Percentiles rank a stretch among this genome's conserved stretches.
Conservation (phyloP, 805 yeast species). For the Ogataea kodamae region DNA sequence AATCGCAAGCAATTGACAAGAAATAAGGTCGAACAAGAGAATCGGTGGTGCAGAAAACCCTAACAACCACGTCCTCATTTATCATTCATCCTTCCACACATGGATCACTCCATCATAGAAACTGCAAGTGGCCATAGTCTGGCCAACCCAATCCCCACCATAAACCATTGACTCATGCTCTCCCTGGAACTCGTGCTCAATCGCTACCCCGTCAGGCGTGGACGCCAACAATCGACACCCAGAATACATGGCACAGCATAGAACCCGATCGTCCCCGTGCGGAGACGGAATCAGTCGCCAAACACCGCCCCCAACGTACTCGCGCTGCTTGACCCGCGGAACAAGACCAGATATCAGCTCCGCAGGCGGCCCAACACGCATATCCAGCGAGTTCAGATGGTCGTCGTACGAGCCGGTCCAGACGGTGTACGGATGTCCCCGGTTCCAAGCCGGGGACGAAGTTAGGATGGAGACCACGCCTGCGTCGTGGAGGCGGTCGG, state of each 20-base stretch:
- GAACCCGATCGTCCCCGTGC: conserved; percentile 42
- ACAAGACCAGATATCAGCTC: conserved; percentile 44
- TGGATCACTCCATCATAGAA: conserved; percentile 86
- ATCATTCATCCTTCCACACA: conserved; percentile 56
- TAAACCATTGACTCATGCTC: conserved; percentile 92
- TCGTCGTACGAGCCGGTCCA: conserved; percentile 97
- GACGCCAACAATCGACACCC: conserved; percentile 72
- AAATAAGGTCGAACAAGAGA: conserved; percentile 2
- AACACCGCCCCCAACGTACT: conserved; percentile 85
- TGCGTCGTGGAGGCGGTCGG: conserved; percentile 70
- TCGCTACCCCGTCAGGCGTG: conserved; percentile 25
- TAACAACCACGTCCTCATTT: too few relatives aligned
- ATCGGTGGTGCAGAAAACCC: too few relatives aligned
- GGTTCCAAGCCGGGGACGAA: conserved; percentile 41
- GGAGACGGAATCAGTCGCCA: conserved; percentile 81
- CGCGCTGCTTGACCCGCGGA: conserved; percentile 44
- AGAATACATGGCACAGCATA: conserved; percentile 92
- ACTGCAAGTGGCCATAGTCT: conserved; percentile 72
- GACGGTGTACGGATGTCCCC: conserved; percentile 41
- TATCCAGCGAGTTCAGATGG: conserved; percentile 61
- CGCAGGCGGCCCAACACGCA: conserved; percentile 48
- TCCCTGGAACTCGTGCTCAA: conserved; percentile 48
- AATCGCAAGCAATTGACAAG: conserved; percentile 36
- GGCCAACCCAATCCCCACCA: conserved; percentile 85
- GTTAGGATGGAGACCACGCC: conserved; percentile 85